These are phyloP conservation scores for Gaeumannomyces sp. DNA, from an alignment of 2,329 filamentous ascomycete species.

Conservation along the genomic window DNA sequence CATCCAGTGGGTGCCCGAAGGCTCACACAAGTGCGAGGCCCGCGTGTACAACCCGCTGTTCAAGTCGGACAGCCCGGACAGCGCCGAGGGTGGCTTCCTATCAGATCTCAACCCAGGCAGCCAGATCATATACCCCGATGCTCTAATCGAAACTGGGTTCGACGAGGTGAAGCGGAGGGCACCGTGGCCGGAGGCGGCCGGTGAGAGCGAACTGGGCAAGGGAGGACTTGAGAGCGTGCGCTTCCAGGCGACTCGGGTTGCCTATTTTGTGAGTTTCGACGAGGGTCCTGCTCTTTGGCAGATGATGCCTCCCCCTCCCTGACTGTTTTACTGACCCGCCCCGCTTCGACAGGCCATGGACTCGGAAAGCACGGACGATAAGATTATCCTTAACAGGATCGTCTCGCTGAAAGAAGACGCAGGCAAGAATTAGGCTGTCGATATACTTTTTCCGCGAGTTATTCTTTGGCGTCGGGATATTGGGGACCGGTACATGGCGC, in stretches of 20 bases:
- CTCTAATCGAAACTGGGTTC: slow-evolving; percentile 78
- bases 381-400: slow-evolving; percentile 82
- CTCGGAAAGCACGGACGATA: slow-evolving; percentile 70
- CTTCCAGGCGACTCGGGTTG: slow-evolving; percentile 87
- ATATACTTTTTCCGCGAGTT: neutral
- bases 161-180: slow-evolving; percentile 64
- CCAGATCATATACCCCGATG: slow-evolving; percentile 70
- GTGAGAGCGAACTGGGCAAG: slow-evolving; percentile 57
- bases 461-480: neutral
- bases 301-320: neutral
- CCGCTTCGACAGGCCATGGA: slow-evolving; percentile 47
- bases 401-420: slow-evolving; percentile 85
- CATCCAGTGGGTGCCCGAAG: slow-evolving; percentile 84
- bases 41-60: slow-evolving; percentile 79
- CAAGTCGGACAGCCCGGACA: slow-evolving; percentile 76
- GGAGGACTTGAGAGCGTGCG: slow-evolving; percentile 68
- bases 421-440: slow-evolving; percentile 46
- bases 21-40: slow-evolving; percentile 62
- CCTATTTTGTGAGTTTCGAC: slow-evolving; percentile 60
- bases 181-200: slow-evolving; percentile 76
- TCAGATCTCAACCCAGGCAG: slow-evolving; percentile 80
- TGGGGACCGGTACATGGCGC: neutral
- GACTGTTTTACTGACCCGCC: neutral
- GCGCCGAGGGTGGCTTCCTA: slow-evolving; percentile 72
- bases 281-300: neutral